These are phyloP conservation scores for Colletotrichum euphorbiae DNA, from an alignment of 2,329 filamentous ascomycete species.

Conservation along the genomic window DNA sequence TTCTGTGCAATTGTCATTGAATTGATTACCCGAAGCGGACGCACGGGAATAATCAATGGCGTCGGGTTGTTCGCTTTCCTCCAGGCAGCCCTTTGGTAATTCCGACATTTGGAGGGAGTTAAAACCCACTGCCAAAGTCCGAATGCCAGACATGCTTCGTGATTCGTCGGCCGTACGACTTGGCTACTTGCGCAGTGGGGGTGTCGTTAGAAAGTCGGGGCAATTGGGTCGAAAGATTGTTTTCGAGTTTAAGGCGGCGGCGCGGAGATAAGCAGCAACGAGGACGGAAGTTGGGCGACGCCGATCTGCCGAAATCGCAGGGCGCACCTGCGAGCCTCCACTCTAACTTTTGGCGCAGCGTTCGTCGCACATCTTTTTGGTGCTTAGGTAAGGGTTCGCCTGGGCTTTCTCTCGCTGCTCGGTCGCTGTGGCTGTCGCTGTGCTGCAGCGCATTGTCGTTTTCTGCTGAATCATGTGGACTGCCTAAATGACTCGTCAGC, in stretches of 20 bases:
- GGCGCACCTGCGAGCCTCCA: conserved; percentile 6
- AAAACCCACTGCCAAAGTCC: conserved; percentile 39
- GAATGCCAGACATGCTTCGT: conserved; percentile 20
- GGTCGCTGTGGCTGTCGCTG: conserved; percentile 1
- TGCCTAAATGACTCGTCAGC: conserved; percentile 39
- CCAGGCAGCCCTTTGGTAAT: conserved; percentile 34
- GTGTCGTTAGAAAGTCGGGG: conserved; percentile 30
- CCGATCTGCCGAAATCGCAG: conserved; percentile 38
- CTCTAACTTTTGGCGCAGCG: neutral
- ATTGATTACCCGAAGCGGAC: conserved; percentile 12
- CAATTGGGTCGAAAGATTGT: conserved; percentile 2
- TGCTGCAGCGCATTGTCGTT: conserved; percentile 13
- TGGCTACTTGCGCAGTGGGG: neutral
- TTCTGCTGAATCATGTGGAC: conserved; percentile 34
- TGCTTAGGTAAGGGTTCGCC: conserved; percentile 2
- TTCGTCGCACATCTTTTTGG: neutral
- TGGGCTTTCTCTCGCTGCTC: conserved; percentile 4
- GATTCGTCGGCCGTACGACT: conserved; percentile 35
- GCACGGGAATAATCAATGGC: conserved; percentile 19
- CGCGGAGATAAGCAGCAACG: conserved; percentile 27
- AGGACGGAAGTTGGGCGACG: conserved; percentile 31
- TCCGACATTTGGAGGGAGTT: conserved; percentile 20
- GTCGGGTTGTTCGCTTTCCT: conserved; percentile 30
- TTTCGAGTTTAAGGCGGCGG: neutral
- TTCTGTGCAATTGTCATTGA: neutral